phyloP scores from a whole-genome alignment of 345 rosid genomes.

The Eucalyptus decipiens region DNA sequence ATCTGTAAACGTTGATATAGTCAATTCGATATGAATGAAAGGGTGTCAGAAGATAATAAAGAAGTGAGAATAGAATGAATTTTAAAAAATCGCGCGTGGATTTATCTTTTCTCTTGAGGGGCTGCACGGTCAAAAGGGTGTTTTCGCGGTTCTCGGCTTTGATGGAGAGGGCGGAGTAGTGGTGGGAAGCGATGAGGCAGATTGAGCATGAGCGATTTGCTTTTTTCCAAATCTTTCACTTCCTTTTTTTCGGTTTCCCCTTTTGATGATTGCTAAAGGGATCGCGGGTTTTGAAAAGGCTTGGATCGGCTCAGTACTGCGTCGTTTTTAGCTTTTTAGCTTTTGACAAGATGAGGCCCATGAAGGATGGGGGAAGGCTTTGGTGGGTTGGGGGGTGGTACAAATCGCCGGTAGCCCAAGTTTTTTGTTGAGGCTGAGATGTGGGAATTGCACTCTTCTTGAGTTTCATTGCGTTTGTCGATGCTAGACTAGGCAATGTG shows the following conservation, averaged over 20 bases:
- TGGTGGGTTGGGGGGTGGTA: background rate
- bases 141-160: background rate
- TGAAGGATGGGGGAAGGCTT: background rate
- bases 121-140: background rate
- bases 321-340: background rate
- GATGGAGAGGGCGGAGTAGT: background rate
- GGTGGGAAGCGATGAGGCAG: background rate
- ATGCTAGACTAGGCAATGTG: background rate
- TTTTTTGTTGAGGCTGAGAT: background rate
- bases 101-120: background rate
- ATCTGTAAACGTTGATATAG: fast-evolving
- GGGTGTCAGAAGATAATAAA: no score
- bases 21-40: no score
- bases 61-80: no score
- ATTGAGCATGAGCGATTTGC: background rate
- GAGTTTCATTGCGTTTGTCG: background rate
- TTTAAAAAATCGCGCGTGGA: background rate
- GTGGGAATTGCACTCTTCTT: background rate
- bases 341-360: background rate
- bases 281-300: background rate
- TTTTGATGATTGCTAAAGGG: background rate
- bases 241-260: background rate
- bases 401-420: background rate
- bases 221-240: background rate
- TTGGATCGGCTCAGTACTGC: background rate